Conservation (phyloP, 2,329 filamentous ascomycete genomes). For the Fusarium avenaceum region DNA sequence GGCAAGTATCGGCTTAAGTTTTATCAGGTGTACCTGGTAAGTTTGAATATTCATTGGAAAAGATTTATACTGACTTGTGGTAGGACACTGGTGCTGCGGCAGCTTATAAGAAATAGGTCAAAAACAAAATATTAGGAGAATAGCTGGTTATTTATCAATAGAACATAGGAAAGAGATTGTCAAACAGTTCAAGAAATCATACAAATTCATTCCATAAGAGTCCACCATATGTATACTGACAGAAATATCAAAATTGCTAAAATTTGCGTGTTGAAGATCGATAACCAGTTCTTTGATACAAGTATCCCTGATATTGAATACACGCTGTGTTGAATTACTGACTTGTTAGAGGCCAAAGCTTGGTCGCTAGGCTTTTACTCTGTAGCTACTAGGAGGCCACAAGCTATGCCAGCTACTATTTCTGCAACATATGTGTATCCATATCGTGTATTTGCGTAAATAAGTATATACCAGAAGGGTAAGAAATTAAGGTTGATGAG, state of each 20-base stretch:
- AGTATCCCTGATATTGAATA: background rate
- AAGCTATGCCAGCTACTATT: no score
- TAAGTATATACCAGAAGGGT: no score
- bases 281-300: background rate
- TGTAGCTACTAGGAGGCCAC: no score
- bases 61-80: background rate
- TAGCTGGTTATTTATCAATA: background rate
- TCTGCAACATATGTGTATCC: no score
- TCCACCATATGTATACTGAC: no score
- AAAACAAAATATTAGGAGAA: conserved; percentile 50
- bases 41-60: background rate
- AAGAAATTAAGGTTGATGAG: no score
- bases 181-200: no score
- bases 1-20: conserved; percentile 38
- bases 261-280: background rate
- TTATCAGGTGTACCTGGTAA: conserved; percentile 39
- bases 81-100: conserved; percentile 36
- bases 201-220: no score
- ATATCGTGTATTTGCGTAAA: no score
- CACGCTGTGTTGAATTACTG: background rate
- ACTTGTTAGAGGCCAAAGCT: no score
- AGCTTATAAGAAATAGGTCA: conserved; percentile 50
- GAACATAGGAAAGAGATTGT: no score
- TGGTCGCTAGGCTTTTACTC: no score
- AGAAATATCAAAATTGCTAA: background rate